Conservation (phyloP, 2,329 filamentous ascomycete species). For the Hypocreales sp. region DNA sequence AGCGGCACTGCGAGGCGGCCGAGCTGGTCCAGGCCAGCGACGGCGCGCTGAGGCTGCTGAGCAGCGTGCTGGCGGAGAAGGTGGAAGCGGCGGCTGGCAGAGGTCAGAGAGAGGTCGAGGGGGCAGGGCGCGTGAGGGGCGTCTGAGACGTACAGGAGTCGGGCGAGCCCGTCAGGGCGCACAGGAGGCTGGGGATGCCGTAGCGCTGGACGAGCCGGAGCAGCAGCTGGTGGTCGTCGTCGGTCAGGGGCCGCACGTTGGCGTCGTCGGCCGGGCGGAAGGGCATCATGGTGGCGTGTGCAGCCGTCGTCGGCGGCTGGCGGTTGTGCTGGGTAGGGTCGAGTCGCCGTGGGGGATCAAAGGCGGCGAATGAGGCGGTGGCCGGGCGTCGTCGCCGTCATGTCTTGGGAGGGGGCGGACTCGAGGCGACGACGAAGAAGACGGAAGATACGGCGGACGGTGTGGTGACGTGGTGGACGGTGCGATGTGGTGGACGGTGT, state of each 20-base stretch:
- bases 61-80: constrained; percentile 22
- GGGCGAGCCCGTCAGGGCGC: constrained; percentile 18
- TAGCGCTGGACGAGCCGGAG: constrained; percentile 21
- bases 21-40: constrained; percentile 26
- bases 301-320: neutral
- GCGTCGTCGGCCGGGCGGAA: constrained; percentile 18
- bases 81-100: constrained; percentile 24
- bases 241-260: constrained; percentile 18
- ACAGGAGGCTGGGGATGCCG: constrained; percentile 20
- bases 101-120: no score
- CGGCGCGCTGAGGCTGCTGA: constrained; percentile 23
- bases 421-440: neutral
- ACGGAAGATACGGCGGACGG: neutral
- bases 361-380: no score
- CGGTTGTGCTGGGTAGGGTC: neutral
- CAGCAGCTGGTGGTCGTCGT: constrained; percentile 22
- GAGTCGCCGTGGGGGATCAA: no score
- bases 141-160: constrained; percentile 22
- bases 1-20: constrained; percentile 21
- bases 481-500: no score
- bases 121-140: no score
- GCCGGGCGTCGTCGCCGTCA: neutral
- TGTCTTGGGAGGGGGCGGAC: neutral
- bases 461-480: no score
- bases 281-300: constrained; percentile 15